phyloP scores from a whole-genome alignment of 1,284 basidiomycete species.

The Agaricales sp. region DNA sequence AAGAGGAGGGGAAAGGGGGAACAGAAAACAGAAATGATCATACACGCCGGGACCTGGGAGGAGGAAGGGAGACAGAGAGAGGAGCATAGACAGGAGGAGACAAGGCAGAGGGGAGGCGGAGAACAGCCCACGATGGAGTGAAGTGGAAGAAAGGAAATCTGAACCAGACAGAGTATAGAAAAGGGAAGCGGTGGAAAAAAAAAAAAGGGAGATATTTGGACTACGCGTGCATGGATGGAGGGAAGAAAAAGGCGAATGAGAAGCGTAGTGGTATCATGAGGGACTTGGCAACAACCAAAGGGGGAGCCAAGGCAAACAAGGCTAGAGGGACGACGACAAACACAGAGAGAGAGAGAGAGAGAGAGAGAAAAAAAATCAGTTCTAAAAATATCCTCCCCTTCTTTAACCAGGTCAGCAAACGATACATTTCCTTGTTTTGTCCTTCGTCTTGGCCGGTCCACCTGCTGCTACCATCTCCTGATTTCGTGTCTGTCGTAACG shows the following conservation, averaged over 20 bases:
- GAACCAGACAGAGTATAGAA: not conserved
- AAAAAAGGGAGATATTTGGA: conserved; percentile 17
- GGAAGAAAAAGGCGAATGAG: conserved; percentile 17
- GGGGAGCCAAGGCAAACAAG: conserved; percentile 1
- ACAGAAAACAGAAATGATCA: conserved; percentile 12
- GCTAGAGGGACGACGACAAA: conserved; percentile 6
- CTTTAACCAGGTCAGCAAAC: conserved; percentile 56
- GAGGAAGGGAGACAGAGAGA: conserved; percentile 10
- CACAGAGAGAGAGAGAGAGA: conserved; percentile 40
- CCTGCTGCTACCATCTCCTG: conserved; percentile 24
- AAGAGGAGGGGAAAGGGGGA: conserved; percentile 18
- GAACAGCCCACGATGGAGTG: not conserved
- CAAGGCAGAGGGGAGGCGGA: too few relatives aligned
- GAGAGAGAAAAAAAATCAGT: conserved; percentile 55
- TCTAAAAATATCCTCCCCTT: conserved; percentile 42
- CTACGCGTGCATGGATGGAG: not conserved
- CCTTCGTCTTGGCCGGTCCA: conserved; percentile 26
- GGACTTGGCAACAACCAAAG: conserved; percentile 9
- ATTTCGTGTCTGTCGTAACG: conserved; percentile 64
- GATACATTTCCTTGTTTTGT: conserved; percentile 52
- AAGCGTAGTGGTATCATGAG: conserved; percentile 70
- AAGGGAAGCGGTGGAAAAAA: conserved; percentile 14
- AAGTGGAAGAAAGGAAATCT: not conserved
- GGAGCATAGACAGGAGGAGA: conserved; percentile 24
- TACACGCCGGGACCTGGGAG: conserved; percentile 1